Evolutionary conservation across 495 filamentous ascomycete genomes (phyloP).

Genomic region (Cercophora sp.): DNA sequence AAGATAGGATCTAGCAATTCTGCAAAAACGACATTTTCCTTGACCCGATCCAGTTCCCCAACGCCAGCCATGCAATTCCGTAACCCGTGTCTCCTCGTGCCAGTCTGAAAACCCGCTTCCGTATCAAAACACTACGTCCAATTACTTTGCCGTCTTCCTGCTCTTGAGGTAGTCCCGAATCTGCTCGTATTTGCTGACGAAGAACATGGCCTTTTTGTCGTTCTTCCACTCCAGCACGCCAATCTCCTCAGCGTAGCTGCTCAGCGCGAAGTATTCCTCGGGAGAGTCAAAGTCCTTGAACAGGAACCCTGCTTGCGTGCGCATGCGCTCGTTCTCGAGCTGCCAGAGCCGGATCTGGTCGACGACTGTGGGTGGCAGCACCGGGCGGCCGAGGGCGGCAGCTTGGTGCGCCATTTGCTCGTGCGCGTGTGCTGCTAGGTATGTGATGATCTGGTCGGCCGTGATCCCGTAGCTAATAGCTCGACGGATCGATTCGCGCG

Average conservation of each 20-base stretch:
- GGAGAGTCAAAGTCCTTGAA: conserved; percentile 81
- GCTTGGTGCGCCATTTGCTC: conserved; percentile 76
- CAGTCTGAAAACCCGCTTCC: too few relatives aligned
- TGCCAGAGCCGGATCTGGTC: conserved; percentile 98
- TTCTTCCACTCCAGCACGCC: conserved; percentile 89
- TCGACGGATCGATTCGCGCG: conserved; percentile 75
- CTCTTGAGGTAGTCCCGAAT: conserved; percentile 73
- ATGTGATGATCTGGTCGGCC: conserved; percentile 85
- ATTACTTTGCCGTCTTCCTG: conserved; percentile 43
- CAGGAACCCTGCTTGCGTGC: conserved; percentile 72
- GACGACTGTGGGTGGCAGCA: conserved; percentile 90
- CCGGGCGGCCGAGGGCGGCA: conserved; percentile 51
- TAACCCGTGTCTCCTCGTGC: too few relatives aligned
- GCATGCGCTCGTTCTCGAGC: conserved; percentile 90
- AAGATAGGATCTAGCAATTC: too few relatives aligned
- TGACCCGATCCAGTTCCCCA: too few relatives aligned
- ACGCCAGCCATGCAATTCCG: too few relatives aligned
- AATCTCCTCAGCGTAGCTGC: conserved; percentile 80
- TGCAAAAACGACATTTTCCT: too few relatives aligned
- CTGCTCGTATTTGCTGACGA: conserved; percentile 82
- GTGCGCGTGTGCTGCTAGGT: conserved; percentile 85
- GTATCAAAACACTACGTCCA: too few relatives aligned
- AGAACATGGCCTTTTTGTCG: conserved; percentile 74
- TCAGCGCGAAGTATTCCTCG: conserved; percentile 72
- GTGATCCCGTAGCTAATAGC: conserved; percentile 92